Base-by-base conservation (phyloP, 1,284 basidiomycete species). In the Apiotrichum brassicae region DNA sequence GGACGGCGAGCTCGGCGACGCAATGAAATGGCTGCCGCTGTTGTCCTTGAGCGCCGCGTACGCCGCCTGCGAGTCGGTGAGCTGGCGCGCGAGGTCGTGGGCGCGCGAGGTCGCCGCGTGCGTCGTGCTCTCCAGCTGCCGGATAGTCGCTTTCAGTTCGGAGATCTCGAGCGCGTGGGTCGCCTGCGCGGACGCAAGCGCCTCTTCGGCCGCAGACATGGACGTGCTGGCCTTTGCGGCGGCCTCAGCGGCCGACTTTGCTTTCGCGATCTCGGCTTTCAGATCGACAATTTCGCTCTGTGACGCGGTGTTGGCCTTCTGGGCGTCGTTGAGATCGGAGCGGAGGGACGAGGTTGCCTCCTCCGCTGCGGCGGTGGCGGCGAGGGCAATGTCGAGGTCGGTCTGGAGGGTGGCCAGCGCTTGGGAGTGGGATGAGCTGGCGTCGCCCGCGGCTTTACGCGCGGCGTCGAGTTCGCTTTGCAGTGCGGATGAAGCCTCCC, bases 151-250 rank as follows among this genome's bases (percentile, higher is more conserved):
- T 35, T 85, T 83, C 13, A 86, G 80, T 14, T 81, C 76, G 37
- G 87, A 91, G 3, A 90, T 74, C 57, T 89, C 87, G 44, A 92
- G 79, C 8, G 79, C 76, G 60, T 87, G 85, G 55, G 85, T 82
- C 58, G 86, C 83, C 58, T 78, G 77, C 3, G 54, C 48, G 37
- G 55, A 26, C 11, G 49, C 42, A 12, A 56, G 38, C 6, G 51
- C 49, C 7, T 42, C 51, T 11, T 43, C 30, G 12, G 47, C 32
- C 2, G 37, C 43, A 19, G 41, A 6, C 3, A 4, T 8, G 5
- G 35, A 20, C 6, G 8, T 36, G 11, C 5, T 25, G 12, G 35
- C 35, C 20, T n/a, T 22, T 16, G 36, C 18, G 4, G 40, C 28
- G 18, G 40, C 40, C 4, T 28, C 45, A 11, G 36, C 40, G 12